A percentile compares a stretch with the other conserved stretches of the same genome.
Conservation (phyloP, 805 yeast genomes). For the Yamadazyma insecticola region DNA sequence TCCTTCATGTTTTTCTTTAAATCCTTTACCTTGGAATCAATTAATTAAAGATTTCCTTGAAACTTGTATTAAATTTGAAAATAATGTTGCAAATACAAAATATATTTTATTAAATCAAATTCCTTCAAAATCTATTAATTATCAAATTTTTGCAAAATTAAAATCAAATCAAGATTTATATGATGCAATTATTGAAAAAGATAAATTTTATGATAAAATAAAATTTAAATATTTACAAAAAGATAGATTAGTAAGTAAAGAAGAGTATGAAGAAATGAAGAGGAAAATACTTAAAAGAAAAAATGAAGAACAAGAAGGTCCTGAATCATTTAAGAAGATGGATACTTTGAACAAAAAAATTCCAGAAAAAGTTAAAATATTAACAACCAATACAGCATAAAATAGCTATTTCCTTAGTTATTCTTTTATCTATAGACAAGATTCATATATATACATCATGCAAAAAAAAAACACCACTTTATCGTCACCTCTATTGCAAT, state of each 20-base stretch:
- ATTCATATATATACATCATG: constrained; percentile 6
- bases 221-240: constrained; percentile 29
- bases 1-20: constrained; percentile 64
- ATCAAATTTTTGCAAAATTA: constrained; percentile 46
- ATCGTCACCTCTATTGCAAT: constrained; percentile 11
- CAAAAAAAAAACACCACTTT: not conserved
- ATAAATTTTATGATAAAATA: constrained; percentile 27
- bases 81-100: constrained; percentile 70
- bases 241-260: constrained; percentile 15
- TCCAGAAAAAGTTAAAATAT: no score
- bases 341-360: no score
- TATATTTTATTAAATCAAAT: constrained; percentile 73
- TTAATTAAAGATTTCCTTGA: constrained; percentile 52
- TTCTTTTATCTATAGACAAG: constrained; percentile 12
- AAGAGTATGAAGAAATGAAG: constrained; percentile 10
- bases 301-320: not conserved
- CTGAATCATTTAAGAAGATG: no score
- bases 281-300: not conserved
- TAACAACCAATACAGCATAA: no score
- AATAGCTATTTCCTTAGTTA: no score
- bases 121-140: constrained; percentile 67
- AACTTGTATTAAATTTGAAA: constrained; percentile 53
- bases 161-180: constrained; percentile 47
- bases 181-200: constrained; percentile 32
- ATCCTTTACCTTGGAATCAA: constrained; percentile 49